Conservation (phyloP, 768 basidiomycete species). For the Mycena latifolia region DNA sequence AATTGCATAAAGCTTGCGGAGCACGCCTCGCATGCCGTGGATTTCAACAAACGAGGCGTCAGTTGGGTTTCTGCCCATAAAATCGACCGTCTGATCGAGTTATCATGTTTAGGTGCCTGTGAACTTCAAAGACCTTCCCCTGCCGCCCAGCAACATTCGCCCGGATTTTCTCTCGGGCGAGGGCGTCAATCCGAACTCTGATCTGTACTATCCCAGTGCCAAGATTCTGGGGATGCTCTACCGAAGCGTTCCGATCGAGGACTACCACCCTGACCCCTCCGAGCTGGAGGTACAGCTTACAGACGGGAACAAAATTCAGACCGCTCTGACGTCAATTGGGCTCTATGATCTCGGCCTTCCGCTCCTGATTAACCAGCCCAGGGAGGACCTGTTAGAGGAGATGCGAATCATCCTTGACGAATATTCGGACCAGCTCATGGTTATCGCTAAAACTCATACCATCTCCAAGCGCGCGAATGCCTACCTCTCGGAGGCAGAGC, state of each 20-base stretch:
- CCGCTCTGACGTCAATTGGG: constrained; percentile 40
- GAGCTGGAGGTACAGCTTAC: constrained; percentile 24
- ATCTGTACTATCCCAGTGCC: constrained; percentile 53
- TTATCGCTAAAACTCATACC: constrained; percentile 52
- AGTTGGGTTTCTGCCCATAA: neutral
- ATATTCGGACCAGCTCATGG: constrained; percentile 48
- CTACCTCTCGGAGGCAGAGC: constrained; percentile 54
- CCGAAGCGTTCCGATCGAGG: constrained; percentile 54
- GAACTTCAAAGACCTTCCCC: constrained; percentile 48
- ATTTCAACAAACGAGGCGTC: constrained; percentile 60
- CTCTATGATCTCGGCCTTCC: constrained; percentile 50
- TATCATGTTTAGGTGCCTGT: constrained; percentile 44
- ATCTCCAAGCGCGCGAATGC: constrained; percentile 50
- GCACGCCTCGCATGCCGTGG: constrained; percentile 61
- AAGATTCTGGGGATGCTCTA: constrained; percentile 60
- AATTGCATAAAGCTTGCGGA: constrained; percentile 58
- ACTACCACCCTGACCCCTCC: constrained; percentile 43
- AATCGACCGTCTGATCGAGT: neutral
- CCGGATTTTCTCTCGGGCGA: constrained; percentile 63
- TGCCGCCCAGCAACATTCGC: constrained; percentile 36
- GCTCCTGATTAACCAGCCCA: constrained; percentile 33
- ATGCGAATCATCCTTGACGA: constrained; percentile 52
- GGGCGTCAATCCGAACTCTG: constrained; percentile 41
- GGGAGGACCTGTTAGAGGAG: constrained; percentile 47
- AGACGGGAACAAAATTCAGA: constrained; percentile 38